phyloP scores from a whole-genome alignment of 2,329 filamentous ascomycete genomes.

The Aspergillus aculeatinus region DNA sequence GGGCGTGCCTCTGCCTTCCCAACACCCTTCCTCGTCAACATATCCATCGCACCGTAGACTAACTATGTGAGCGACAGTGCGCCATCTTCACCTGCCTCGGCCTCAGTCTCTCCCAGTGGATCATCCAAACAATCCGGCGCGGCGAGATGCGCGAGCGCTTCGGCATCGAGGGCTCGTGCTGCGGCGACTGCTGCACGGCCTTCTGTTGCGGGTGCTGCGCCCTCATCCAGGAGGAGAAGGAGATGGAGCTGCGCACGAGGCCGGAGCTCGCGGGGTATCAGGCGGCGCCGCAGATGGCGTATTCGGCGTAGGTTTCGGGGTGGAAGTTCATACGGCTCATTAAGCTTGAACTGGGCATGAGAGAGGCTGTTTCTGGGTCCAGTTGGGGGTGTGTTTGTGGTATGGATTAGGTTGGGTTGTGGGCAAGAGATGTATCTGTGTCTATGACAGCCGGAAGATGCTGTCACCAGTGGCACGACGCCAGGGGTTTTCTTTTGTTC shows the following conservation, averaged over 20 bases:
- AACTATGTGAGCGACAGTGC: background rate
- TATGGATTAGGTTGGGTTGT: too few relatives aligned
- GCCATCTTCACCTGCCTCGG: constrained; percentile 14
- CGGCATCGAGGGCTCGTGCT: constrained; percentile 19
- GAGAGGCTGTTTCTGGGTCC: too few relatives aligned
- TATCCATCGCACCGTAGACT: too few relatives aligned
- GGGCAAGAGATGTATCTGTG: too few relatives aligned
- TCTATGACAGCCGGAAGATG: too few relatives aligned
- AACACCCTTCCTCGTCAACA: too few relatives aligned
- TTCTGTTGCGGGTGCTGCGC: constrained; percentile 22
- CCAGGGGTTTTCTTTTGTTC: background rate
- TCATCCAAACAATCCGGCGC: constrained; percentile 19
- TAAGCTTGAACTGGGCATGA: too few relatives aligned
- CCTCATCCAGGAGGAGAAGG: constrained; percentile 24
- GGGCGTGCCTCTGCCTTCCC: background rate
- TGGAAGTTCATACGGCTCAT: background rate
- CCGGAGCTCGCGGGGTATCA: constrained; percentile 15
- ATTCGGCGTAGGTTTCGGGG: background rate
- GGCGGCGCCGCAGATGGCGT: constrained; percentile 10
- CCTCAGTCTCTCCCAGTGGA: constrained; percentile 18
- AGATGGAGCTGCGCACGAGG: constrained; percentile 18
- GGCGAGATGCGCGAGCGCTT: constrained; percentile 18
- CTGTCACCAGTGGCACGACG: background rate
- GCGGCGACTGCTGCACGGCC: constrained; percentile 20
- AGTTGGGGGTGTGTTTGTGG: too few relatives aligned